phyloP scores from a whole-genome alignment of 1,284 basidiomycete genomes.

The Volvariella volvacea region DNA sequence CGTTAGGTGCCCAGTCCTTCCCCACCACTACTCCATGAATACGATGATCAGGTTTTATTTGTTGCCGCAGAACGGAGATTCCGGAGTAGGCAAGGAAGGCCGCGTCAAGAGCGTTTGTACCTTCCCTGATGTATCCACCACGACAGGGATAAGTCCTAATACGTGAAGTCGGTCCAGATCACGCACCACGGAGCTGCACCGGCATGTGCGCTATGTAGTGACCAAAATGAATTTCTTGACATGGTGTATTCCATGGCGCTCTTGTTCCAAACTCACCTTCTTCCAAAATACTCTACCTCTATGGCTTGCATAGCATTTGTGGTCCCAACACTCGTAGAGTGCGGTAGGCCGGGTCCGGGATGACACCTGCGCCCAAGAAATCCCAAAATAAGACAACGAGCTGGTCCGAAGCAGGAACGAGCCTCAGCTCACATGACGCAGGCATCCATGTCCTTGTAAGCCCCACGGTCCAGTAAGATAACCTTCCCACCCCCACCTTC shows the following conservation, averaged over 20 bases:
- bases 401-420: constrained; percentile 1
- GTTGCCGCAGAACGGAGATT: constrained; percentile 67
- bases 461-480: constrained; percentile 52
- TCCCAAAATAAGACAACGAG: neutral
- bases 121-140: constrained; percentile 49
- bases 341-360: constrained; percentile 52
- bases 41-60: constrained; percentile 55
- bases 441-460: constrained; percentile 59
- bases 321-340: constrained; percentile 44
- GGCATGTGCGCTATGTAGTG: constrained; percentile 57
- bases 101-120: constrained; percentile 71
- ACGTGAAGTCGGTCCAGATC: constrained; percentile 30
- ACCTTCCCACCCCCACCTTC: constrained; percentile 72
- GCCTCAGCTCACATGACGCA: constrained; percentile 50
- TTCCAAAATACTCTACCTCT: constrained; percentile 48
- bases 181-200: constrained; percentile 47
- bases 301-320: constrained; percentile 47
- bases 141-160: too few relatives aligned
- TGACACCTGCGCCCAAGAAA: constrained; percentile 47
- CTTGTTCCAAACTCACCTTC: constrained; percentile 39
- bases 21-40: constrained; percentile 63
- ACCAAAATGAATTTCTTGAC: neutral
- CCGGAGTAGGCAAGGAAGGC: constrained; percentile 68
- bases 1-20: constrained; percentile 55
- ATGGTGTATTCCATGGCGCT: neutral